A percentile compares a stretch with the other conserved stretches of the same genome.
These are phyloP conservation scores for Cystofilobasidium macerans DNA, from an alignment of 768 basidiomycete genomes.

Conservation along the genomic window DNA sequence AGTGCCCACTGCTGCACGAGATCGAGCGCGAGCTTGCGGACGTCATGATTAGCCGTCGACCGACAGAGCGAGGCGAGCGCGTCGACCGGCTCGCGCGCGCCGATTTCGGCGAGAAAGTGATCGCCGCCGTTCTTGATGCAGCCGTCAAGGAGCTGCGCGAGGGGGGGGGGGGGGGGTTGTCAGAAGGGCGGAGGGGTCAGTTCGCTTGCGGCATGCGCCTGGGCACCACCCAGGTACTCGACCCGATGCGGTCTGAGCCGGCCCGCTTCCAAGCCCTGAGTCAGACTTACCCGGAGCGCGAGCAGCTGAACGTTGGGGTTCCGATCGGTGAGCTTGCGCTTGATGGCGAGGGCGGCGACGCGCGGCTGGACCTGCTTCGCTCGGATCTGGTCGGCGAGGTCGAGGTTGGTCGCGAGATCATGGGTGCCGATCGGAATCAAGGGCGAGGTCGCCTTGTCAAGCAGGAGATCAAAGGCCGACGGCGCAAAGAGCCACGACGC, in stretches of 20 bases:
- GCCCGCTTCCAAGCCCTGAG: too few species aligned
- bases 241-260: too few species aligned
- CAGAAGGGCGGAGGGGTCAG: neutral
- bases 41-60: constrained; percentile 67
- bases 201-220: neutral
- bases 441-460: constrained; percentile 91
- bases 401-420: constrained; percentile 77
- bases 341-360: constrained; percentile 80
- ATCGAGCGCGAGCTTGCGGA: constrained; percentile 65
- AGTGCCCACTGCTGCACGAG: constrained; percentile 88
- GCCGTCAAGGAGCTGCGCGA: constrained; percentile 63
- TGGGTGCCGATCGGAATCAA: constrained; percentile 68
- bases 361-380: constrained; percentile 76
- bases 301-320: constrained; percentile 91
- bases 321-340: constrained; percentile 76
- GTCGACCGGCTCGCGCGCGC: constrained; percentile 85
- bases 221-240: neutral
- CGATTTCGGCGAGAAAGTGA: constrained; percentile 69
- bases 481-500: constrained; percentile 19
- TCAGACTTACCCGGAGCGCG: constrained; percentile 64
- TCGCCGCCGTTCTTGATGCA: constrained; percentile 98
- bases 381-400: constrained; percentile 93
- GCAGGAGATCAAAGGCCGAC: constrained; percentile 55
- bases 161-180: neutral
- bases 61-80: constrained; percentile 82